Conservation (phyloP, 73 alveolate genomes). For the Paramecium pentaurelia region DNA sequence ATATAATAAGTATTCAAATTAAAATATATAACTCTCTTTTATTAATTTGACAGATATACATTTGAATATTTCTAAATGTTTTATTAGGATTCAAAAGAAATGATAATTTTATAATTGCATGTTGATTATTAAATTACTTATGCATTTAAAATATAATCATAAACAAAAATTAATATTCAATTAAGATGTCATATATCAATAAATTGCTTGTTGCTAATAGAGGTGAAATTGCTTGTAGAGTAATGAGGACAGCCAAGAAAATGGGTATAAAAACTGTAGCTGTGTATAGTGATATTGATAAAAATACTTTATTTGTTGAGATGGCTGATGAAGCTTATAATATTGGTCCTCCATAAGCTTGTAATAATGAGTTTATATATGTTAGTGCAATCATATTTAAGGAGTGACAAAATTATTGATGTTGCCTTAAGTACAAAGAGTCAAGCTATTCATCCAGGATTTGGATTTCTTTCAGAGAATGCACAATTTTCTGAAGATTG, state of each 20-base stretch:
- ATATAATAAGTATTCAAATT: no score
- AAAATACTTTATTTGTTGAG: conserved; percentile 80
- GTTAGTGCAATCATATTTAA: conserved; percentile 69
- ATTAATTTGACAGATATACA: no score
- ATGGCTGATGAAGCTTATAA: conserved; percentile 90
- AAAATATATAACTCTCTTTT: no score
- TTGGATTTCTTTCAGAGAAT: conserved; percentile 93
- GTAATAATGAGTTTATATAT: neutral
- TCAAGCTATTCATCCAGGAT: conserved; percentile 96
- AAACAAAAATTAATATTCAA: neutral
- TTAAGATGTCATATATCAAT: conserved; percentile 55
- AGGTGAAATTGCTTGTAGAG: conserved; percentile 97
- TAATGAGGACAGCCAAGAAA: conserved; percentile 83
- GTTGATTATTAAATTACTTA: neutral
- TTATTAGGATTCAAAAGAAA: neutral
- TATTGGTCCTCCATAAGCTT: conserved; percentile 82
- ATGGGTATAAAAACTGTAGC: conserved; percentile 91
- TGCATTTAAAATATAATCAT: neutral
- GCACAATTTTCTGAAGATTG: conserved; percentile 88
- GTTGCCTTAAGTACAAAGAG: conserved; percentile 80
- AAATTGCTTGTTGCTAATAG: conserved; percentile 93
- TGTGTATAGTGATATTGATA: conserved; percentile 90
- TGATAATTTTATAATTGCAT: neutral
- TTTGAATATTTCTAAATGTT: no score
- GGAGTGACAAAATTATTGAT: conserved; percentile 69